Evolutionary conservation across 768 basidiomycete genomes (phyloP).

Genomic region (Podaxis rugospora): DNA sequence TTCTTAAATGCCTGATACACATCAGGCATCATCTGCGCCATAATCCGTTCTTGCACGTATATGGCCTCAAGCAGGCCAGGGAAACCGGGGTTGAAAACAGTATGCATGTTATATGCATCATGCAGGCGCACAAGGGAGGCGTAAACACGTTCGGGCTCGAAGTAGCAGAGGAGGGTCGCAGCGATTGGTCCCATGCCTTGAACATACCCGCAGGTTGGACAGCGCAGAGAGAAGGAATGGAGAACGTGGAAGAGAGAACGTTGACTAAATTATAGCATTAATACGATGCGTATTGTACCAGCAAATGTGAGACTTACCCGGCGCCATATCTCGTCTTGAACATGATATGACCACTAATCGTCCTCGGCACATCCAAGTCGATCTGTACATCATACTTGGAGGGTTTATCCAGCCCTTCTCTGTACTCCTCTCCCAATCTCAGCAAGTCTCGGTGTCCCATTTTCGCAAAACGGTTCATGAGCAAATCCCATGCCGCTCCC

Average conservation of each 20-base stretch:
- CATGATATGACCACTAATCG: slow-evolving; percentile 91
- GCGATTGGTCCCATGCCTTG: slow-evolving; percentile 99
- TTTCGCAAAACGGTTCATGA: slow-evolving; percentile 56
- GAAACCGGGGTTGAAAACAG: slow-evolving; percentile 90
- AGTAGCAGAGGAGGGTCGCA: slow-evolving; percentile 90
- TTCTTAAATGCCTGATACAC: slow-evolving; percentile 84
- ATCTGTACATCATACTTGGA: slow-evolving; percentile 95
- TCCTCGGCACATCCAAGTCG: slow-evolving; percentile 95
- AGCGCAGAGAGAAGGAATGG: slow-evolving; percentile 86
- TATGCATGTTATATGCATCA: slow-evolving; percentile 82
- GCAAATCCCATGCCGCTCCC: slow-evolving; percentile 83
- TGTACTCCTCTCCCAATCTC: slow-evolving; percentile 45
- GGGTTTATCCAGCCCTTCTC: slow-evolving; percentile 67
- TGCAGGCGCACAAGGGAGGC: slow-evolving; percentile 84
- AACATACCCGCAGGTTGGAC: slow-evolving; percentile 87
- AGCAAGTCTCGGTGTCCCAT: slow-evolving; percentile 41
- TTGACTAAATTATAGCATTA: slow-evolving; percentile 50
- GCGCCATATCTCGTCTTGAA: slow-evolving; percentile 95
- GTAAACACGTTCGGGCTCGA: slow-evolving; percentile 86
- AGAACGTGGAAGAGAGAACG: slow-evolving; percentile 93
- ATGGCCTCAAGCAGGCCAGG: slow-evolving; percentile 95
- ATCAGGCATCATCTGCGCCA: slow-evolving; percentile 82
- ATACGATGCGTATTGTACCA: background rate
- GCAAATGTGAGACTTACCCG: slow-evolving; percentile 56
- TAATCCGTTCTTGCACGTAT: slow-evolving; percentile 90